Percentiles rank a stretch among this genome's conserved stretches.
Evolutionary conservation across 768 basidiomycete genomes (phyloP).

Genomic region (Suillus subalutaceus): DNA sequence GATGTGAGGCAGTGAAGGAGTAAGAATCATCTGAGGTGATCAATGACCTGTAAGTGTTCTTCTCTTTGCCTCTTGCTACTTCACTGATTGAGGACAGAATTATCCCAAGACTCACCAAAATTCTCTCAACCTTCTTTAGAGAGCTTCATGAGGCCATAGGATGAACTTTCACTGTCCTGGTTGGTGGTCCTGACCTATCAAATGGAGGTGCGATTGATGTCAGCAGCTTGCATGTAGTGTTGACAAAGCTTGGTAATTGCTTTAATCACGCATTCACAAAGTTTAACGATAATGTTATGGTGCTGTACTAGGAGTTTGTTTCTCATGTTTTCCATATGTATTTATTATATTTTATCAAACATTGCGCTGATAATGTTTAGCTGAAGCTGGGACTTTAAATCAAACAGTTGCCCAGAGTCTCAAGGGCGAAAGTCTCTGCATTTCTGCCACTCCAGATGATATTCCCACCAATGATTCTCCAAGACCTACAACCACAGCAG

Average conservation of each 20-base stretch:
- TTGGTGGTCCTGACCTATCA: too few relatives aligned
- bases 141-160: not conserved
- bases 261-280: not conserved
- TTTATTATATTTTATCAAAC: not conserved
- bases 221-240: not conserved
- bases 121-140: not conserved
- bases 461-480: too few relatives aligned
- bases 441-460: too few relatives aligned
- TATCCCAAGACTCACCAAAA: not conserved
- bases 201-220: too few relatives aligned
- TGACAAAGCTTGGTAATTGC: not conserved
- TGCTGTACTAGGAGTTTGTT: not conserved
- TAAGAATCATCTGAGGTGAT: not conserved
- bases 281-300: not conserved
- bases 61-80: not conserved
- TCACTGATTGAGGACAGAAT: not conserved
- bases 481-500: too few relatives aligned
- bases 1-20: too few relatives aligned
- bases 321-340: not conserved
- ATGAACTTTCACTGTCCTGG: too few relatives aligned
- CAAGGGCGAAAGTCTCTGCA: too few relatives aligned
- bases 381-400: not conserved
- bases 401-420: too few relatives aligned
- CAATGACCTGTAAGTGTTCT: not conserved
- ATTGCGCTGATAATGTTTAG: not conserved